Conservation (phyloP, 768 basidiomycete genomes). For the Coprinopsis sp. region DNA sequence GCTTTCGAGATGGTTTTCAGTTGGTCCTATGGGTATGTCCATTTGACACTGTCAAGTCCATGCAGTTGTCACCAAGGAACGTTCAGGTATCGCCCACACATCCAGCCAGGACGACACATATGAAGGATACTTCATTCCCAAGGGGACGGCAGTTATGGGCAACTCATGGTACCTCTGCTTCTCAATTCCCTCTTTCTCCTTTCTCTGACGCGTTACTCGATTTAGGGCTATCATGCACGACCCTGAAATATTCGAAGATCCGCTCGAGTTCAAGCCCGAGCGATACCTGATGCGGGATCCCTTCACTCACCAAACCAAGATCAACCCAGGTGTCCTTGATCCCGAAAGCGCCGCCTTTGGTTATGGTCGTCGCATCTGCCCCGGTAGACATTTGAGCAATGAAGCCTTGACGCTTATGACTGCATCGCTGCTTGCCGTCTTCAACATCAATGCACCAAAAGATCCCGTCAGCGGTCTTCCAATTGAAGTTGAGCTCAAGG, state of each 20-base stretch:
- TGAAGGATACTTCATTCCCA: constrained; percentile 13
- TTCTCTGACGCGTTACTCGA: neutral
- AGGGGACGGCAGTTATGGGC: constrained; percentile 1
- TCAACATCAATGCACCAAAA: constrained; percentile 6
- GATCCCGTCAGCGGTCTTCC: constrained; percentile 7
- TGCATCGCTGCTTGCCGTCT: constrained; percentile 16
- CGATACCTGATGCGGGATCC: too few relatives aligned
- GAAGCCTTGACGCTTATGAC: constrained; percentile 28
- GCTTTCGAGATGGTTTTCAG: constrained; percentile 3
- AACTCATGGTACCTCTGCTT: constrained; percentile 3
- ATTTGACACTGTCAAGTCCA: neutral
- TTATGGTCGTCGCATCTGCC: constrained; percentile 28
- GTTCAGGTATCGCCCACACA: constrained; percentile 8
- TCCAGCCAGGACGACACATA: constrained; percentile 11
- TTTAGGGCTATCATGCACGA: constrained; percentile 23
- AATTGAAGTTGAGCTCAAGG: constrained; percentile 3
- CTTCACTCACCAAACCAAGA: constrained; percentile 14
- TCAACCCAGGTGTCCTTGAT: constrained; percentile 10
- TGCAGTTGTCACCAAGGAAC: neutral
- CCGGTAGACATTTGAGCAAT: constrained; percentile 41
- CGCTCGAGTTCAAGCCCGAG: constrained; percentile 29
- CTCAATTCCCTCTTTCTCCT: too few relatives aligned
- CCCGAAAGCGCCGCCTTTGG: constrained; percentile 13
- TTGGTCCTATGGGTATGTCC: constrained; percentile 5
- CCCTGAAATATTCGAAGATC: constrained; percentile 25